Conservation (phyloP, 2,329 filamentous ascomycete species). For the Penicillium nordicum region DNA sequence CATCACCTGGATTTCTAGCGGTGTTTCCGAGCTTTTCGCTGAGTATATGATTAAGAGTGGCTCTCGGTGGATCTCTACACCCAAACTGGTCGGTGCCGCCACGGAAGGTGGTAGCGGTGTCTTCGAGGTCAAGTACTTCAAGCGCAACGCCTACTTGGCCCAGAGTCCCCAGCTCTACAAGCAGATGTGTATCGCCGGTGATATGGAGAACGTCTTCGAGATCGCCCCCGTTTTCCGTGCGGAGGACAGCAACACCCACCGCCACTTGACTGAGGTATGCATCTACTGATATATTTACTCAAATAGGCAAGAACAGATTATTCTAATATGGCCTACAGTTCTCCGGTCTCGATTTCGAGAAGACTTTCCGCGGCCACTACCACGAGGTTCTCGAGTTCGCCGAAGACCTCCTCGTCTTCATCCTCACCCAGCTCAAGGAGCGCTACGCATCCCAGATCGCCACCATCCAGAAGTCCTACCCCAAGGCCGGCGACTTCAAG, state of each 20-base stretch:
- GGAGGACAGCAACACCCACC: slow-evolving; percentile 65
- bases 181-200: slow-evolving; percentile 64
- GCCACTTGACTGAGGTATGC: slow-evolving; percentile 60
- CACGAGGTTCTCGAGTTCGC: slow-evolving; percentile 51
- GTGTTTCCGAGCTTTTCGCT: slow-evolving; percentile 66
- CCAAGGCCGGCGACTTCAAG: slow-evolving; percentile 50
- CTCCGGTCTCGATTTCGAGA: slow-evolving; percentile 52
- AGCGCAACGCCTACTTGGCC: slow-evolving; percentile 67
- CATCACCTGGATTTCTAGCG: slow-evolving; percentile 68
- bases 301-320: neutral
- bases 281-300: neutral
- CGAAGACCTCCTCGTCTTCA: slow-evolving; percentile 50
- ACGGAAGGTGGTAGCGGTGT: slow-evolving; percentile 93
- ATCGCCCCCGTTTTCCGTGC: slow-evolving; percentile 65
- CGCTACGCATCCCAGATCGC: slow-evolving; percentile 47
- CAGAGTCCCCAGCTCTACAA: slow-evolving; percentile 66
- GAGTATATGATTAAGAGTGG: slow-evolving; percentile 72
- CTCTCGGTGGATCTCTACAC: slow-evolving; percentile 83
- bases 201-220: slow-evolving; percentile 62
- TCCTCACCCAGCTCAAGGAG: slow-evolving; percentile 45
- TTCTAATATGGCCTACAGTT: slow-evolving; percentile 38
- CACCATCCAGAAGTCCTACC: slow-evolving; percentile 48
- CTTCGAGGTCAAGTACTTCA: slow-evolving; percentile 87
- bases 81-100: slow-evolving; percentile 82
- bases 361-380: slow-evolving; percentile 50